Evolutionary conservation across 108 stramenopile genomes (phyloP).

Genomic region (Conticribra weissflogii): DNA sequence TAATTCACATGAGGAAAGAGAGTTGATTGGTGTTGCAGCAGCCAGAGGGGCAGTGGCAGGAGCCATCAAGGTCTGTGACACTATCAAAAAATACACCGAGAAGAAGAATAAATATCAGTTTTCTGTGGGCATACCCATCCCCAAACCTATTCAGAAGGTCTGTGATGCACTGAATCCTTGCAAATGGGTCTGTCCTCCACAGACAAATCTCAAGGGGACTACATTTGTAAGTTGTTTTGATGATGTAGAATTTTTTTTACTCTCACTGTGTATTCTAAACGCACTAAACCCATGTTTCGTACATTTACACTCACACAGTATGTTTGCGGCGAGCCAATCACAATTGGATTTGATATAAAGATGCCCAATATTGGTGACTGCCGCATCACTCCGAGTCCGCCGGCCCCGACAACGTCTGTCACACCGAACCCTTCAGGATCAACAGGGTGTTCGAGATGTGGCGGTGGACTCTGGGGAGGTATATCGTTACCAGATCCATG

Average conservation of each 20-base stretch:
- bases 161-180: conserved; percentile 15
- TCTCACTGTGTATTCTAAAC: not conserved
- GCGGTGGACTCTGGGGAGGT: not conserved
- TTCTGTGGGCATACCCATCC: not conserved
- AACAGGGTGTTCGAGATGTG: not conserved
- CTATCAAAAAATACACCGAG: not conserved
- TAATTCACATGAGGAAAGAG: not conserved
- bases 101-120: not conserved
- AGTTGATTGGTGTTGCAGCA: not conserved
- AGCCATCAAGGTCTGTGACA: not conserved
- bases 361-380: conserved; percentile 29
- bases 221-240: not conserved
- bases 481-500: not conserved
- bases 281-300: too few relatives aligned
- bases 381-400: not conserved
- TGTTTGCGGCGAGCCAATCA: conserved; percentile 7
- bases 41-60: not conserved
- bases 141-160: not conserved
- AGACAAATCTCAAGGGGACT: conserved; percentile 14
- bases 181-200: conserved; percentile 19
- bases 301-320: too few relatives aligned
- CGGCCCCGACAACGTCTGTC: conserved; percentile 1
- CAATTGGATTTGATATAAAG: conserved; percentile 21
- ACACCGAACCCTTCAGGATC: conserved; percentile 4
- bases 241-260: not conserved